A percentile compares a stretch with the other conserved stretches of the same genome.
Conservation (phyloP, 2,329 filamentous ascomycete genomes). For the Colletotrichum sp. region DNA sequence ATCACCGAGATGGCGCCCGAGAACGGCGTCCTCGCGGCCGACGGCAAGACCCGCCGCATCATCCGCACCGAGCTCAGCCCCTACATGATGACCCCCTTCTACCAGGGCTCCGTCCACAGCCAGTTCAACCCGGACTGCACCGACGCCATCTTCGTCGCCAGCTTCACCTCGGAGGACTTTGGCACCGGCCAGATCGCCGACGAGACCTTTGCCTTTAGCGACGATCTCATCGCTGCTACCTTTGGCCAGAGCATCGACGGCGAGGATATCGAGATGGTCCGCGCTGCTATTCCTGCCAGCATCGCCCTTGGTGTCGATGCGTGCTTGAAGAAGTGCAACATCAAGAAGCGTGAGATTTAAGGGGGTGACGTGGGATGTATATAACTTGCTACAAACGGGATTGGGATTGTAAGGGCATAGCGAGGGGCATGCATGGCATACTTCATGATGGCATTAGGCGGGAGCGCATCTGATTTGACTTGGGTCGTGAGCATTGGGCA, state of each 20-base stretch:
- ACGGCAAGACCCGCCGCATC: slow-evolving; percentile 32
- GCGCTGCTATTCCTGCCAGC: slow-evolving; percentile 47
- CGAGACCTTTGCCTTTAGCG: slow-evolving; percentile 51
- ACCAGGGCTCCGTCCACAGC: slow-evolving; percentile 58
- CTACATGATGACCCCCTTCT: slow-evolving; percentile 59
- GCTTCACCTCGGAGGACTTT: slow-evolving; percentile 55
- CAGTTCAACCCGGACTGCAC: slow-evolving; percentile 62
- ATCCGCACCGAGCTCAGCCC: slow-evolving; percentile 39
- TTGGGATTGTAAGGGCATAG: background rate
- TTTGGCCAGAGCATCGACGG: slow-evolving; percentile 51
- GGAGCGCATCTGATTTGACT: background rate
- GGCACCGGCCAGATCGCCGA: slow-evolving; percentile 57
- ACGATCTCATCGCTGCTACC: slow-evolving; percentile 50
- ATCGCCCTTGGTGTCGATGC: slow-evolving; percentile 56
- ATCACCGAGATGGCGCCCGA: slow-evolving; percentile 59
- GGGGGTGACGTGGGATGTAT: background rate
- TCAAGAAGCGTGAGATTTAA: slow-evolving; percentile 27
- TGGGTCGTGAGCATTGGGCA: background rate
- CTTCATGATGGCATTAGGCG: background rate
- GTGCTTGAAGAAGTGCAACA: slow-evolving; percentile 54
- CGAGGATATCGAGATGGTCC: slow-evolving; percentile 50
- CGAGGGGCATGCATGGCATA: background rate
- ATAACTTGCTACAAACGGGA: background rate
- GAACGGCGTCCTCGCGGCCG: slow-evolving; percentile 51
- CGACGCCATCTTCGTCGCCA: slow-evolving; percentile 53